A percentile compares a stretch with the other conserved stretches of the same genome.
phyloP scores from a whole-genome alignment of 768 basidiomycete species.

The Lactarius vividus region DNA sequence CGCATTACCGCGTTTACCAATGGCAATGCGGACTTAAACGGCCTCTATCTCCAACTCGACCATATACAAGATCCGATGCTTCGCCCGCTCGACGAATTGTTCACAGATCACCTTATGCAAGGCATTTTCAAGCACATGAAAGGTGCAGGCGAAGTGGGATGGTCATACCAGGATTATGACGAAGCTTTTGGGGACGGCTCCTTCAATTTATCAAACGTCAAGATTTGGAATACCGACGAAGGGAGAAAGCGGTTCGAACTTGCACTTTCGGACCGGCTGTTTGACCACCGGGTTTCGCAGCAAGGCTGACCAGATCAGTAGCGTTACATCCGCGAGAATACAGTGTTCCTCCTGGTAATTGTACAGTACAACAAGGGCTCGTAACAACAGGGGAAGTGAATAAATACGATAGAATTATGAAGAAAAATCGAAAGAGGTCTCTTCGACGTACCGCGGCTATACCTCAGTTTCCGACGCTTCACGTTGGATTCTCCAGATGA shows the following conservation, averaged over 20 bases:
- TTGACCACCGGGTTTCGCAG: slow-evolving; percentile 3
- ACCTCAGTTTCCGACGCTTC: no score
- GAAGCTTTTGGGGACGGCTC: slow-evolving; percentile 1
- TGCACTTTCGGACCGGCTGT: slow-evolving; percentile 3
- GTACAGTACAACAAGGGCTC: no score
- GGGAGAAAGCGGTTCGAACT: slow-evolving; percentile 6
- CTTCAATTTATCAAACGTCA: slow-evolving; percentile 1
- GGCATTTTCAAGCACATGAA: slow-evolving; percentile 8
- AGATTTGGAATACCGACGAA: slow-evolving; percentile 9
- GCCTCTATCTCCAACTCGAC: slow-evolving; percentile 1
- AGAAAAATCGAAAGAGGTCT: no score
- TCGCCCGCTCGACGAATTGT: slow-evolving; percentile 14
- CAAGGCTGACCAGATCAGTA: neutral
- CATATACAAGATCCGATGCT: slow-evolving; percentile 12
- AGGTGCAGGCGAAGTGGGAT: neutral
- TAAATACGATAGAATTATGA: no score
- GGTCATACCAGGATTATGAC: neutral
- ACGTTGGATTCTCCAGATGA: no score
- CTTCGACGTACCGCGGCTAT: no score
- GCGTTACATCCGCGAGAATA: no score
- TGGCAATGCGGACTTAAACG: slow-evolving; percentile 7
- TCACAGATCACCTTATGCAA: slow-evolving; percentile 14
- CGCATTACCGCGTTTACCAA: slow-evolving; percentile 12
- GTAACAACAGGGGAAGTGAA: no score
- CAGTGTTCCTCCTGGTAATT: no score